Base-by-base conservation (phyloP, 495 filamentous ascomycete species). In the Chlorociboria aeruginascens region DNA sequence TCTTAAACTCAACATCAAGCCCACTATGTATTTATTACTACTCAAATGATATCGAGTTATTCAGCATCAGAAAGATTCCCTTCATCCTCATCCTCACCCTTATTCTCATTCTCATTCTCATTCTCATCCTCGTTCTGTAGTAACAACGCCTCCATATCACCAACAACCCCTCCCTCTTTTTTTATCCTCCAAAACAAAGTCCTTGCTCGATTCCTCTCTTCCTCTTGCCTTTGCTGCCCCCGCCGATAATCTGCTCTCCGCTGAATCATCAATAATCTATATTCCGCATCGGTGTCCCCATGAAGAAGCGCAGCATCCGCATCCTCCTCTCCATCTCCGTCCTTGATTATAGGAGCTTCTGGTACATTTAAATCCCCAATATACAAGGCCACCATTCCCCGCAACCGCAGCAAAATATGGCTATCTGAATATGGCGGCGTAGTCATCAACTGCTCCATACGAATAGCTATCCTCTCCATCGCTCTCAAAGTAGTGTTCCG, bases 321-420 rank as follows among this genome's bases (percentile, higher is more conserved):
- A 7, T 29, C 40, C 6, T 17, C 36, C 11, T 50, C 48, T 11
- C 48, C 42, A 3, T 50, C 37, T 25, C 20, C 20, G 4, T 25
- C 20, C 6, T 45, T 38, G 7, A 48, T 49, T 7, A 14, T 28
- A 14, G 45, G 39, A 2, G 10, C 16, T 8, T 17, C 32, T 14
- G 58, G 50, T 17, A 62, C 49, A 44, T 43, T 52, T 29, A 86
- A 62, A 55, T 86, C 78, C 3, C 66, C 72, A 34, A 83, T 68
- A 77, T 79, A 85, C 20, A 79, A 60, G 4, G 66, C 73, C 0
- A 85, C 56, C 72, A 79, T 82, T 10, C 70, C 80, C 47, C 77
- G 60, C 4, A 86, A 63, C 39, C 71, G 61, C 28, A 77, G 64
- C 41, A 86, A 54, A 13, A 63, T 60, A 10, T 67, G 45, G 13